Conservation (phyloP, 306 rosid genomes). For the Lagenaria siceraria region DNA sequence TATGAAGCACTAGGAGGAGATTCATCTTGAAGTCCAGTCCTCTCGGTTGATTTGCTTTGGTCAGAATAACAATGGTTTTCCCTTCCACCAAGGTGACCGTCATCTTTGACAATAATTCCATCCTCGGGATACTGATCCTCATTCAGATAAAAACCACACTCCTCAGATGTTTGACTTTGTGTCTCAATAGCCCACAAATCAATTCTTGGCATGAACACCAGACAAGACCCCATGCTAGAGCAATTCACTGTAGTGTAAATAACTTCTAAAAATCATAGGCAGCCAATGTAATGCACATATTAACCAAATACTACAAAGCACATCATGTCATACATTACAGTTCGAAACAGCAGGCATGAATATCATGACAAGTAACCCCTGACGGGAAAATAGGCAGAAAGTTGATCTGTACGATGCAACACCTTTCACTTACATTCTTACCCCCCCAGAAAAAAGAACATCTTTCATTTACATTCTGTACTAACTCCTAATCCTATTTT, state of each 20-base stretch:
- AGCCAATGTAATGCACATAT: background rate
- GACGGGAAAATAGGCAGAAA: background rate
- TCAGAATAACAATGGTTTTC: constrained; percentile 21
- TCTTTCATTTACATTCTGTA: background rate
- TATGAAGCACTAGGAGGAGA: constrained; percentile 32
- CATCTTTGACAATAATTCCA: constrained; percentile 12
- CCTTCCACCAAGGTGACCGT: constrained; percentile 21
- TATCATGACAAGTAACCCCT: background rate
- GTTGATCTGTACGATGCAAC: background rate
- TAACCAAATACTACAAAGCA: background rate
- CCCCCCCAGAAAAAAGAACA: background rate
- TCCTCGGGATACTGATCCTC: constrained; percentile 17
- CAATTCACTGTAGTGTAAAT: constrained; percentile 67
- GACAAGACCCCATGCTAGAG: constrained; percentile 41
- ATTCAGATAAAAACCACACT: constrained; percentile 26
- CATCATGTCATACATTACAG: background rate
- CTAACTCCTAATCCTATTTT: background rate
- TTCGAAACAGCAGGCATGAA: background rate
- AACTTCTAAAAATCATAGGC: background rate
- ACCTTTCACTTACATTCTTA: background rate
- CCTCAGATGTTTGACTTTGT: constrained; percentile 29
- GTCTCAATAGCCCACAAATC: constrained; percentile 81
- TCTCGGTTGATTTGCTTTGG: constrained; percentile 24
- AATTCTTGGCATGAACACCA: constrained; percentile 86
- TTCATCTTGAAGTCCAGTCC: constrained; percentile 16